phyloP scores from a whole-genome alignment of 2,329 filamentous ascomycete genomes.

The Plenodomus biglobosus region DNA sequence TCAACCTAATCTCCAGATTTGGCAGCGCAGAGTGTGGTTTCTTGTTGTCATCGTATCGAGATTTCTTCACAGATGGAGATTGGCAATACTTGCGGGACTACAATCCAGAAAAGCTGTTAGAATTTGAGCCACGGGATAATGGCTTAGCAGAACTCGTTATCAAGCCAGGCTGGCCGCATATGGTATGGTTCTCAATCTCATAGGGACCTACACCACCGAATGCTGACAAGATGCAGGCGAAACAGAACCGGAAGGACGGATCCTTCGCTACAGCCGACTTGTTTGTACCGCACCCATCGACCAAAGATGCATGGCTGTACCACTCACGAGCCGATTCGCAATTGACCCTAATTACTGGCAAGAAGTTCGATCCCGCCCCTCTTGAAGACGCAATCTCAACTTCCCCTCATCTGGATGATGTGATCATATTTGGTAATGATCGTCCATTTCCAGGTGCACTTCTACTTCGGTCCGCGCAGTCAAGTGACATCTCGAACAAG shows the following conservation, averaged over 20 bases:
- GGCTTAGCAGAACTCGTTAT: constrained; percentile 59
- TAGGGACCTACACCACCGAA: not conserved
- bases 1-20: constrained; percentile 64
- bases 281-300: constrained; percentile 58
- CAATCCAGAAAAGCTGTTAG: constrained; percentile 50
- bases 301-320: constrained; percentile 62
- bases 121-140: constrained; percentile 46
- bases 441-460: constrained; percentile 59
- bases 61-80: constrained; percentile 56
- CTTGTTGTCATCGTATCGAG: constrained; percentile 62
- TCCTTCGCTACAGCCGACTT: constrained; percentile 66
- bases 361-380: constrained; percentile 68
- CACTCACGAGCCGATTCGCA: constrained; percentile 63
- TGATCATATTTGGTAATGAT: constrained; percentile 64
- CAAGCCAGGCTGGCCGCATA: constrained; percentile 58
- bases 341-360: constrained; percentile 64
- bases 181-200: constrained; percentile 26
- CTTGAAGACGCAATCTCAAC: constrained; percentile 59
- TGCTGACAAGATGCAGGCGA: constrained; percentile 43
- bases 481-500: constrained; percentile 29
- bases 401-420: constrained; percentile 53
- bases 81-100: constrained; percentile 62
- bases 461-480: constrained; percentile 50
- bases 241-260: constrained; percentile 60
- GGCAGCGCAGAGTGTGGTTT: constrained; percentile 69